Percentiles rank a stretch among this genome's conserved stretches.
Evolutionary conservation across 1,139 yeast species (phyloP).

Genomic region (Candida sanyaensis): DNA sequence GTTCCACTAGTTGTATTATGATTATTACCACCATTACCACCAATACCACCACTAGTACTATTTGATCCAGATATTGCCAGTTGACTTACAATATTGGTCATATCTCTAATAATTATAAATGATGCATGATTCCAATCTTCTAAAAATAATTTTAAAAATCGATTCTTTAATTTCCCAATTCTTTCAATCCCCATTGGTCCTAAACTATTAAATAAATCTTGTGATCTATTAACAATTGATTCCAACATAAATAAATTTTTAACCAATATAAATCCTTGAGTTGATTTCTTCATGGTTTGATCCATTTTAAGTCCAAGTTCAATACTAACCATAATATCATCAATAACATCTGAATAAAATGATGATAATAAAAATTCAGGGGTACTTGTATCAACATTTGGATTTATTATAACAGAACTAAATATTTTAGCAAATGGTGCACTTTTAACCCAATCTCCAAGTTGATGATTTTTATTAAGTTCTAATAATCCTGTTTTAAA

Average conservation of each 20-base stretch:
- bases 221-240: slow-evolving; percentile 66
- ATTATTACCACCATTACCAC: too few species aligned
- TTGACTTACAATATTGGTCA: slow-evolving; percentile 46
- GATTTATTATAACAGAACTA: slow-evolving; percentile 46
- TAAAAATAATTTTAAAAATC: slow-evolving; percentile 73
- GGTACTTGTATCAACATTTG: slow-evolving; percentile 32
- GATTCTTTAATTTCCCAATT: slow-evolving; percentile 67
- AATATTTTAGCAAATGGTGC: slow-evolving; percentile 55
- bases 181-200: slow-evolving; percentile 70
- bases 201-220: slow-evolving; percentile 50
- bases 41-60: too few species aligned
- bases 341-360: slow-evolving; percentile 74
- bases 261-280: slow-evolving; percentile 70
- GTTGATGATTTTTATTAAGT: slow-evolving; percentile 51
- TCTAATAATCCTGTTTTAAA: slow-evolving; percentile 54
- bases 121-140: slow-evolving; percentile 87
- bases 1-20: slow-evolving; percentile 7
- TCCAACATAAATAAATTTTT: slow-evolving; percentile 76
- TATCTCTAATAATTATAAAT: slow-evolving; percentile 66
- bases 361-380: slow-evolving; percentile 58
- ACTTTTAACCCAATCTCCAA: slow-evolving; percentile 69
- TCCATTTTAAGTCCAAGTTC: slow-evolving; percentile 52
- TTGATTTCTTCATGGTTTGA: slow-evolving; percentile 39
- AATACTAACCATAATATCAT: slow-evolving; percentile 62
- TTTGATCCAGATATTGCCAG: slow-evolving; percentile 3